Conservation (phyloP, 164 flowering plant species). For the Nymphaea thermarum region DNA sequence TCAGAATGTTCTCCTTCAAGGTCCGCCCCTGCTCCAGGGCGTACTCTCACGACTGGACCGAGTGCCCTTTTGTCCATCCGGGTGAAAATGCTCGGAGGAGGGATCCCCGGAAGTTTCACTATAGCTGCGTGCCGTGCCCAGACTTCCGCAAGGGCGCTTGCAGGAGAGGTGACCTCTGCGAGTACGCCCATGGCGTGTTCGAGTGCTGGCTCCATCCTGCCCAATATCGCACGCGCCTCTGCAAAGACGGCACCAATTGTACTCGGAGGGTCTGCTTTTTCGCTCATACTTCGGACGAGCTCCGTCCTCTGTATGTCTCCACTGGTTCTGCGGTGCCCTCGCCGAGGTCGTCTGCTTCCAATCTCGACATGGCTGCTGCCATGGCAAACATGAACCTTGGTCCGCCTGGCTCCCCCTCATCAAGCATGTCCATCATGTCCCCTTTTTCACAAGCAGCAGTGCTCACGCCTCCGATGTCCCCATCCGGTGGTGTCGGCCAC, state of each 20-base stretch:
- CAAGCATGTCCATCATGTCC: conserved; percentile 42
- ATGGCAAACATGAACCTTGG: conserved; percentile 28
- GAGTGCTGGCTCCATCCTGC: conserved; percentile 99
- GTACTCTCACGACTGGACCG: conserved; percentile 97
- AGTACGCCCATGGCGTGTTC: conserved; percentile 96
- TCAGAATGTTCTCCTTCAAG: conserved; percentile 91
- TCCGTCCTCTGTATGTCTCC: conserved; percentile 76
- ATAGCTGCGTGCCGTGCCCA: conserved; percentile 97
- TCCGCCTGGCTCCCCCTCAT: conserved; percentile 73
- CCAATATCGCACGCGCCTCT: conserved; percentile 82
- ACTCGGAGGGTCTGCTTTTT: conserved; percentile 82
- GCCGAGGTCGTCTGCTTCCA: conserved; percentile 47
- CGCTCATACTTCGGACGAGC: conserved; percentile 79
- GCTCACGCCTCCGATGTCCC: conserved; percentile 85
- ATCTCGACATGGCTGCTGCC: conserved; percentile 70
- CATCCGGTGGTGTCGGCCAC: conserved; percentile 42
- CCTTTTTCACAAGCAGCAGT: conserved; percentile 51
- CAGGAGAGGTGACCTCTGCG: conserved; percentile 78
- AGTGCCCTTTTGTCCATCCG: conserved; percentile 96
- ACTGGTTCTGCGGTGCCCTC: conserved; percentile 91
- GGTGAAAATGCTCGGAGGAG: conserved; percentile 96
- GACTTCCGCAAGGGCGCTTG: conserved; percentile 96
- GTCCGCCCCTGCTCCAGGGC: conserved; percentile 93
- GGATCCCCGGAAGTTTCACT: conserved; percentile 89
- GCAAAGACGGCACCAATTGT: conserved; percentile 80